Base-by-base conservation (phyloP, 352 stramenopile species). In the Phytophthora kernoviae region DNA sequence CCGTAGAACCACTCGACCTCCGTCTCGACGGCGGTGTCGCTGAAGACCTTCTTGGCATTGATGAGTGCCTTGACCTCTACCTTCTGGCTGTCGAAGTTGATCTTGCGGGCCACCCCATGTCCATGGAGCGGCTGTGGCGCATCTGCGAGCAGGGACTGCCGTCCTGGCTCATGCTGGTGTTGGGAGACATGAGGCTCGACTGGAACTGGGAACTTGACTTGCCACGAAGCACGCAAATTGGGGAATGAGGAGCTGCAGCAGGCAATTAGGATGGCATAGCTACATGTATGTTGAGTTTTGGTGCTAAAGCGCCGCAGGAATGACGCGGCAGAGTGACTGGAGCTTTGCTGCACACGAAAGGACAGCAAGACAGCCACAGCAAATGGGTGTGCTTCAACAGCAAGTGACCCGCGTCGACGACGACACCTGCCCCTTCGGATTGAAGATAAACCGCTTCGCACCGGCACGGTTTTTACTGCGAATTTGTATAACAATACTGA, bases 1-100 rank as follows among this genome's bases (percentile, higher is more conserved):
- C 83, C 83, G 60, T 91, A 94, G 62, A 94, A 94, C 77, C 78
- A 94, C 53, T 91, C 79, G 30, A 94, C 75, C 52, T 92, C 82
- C 20, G 73, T 79, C 20, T 68, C 73, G 34, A 94, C 73, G 22
- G 77, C 72, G 15, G 73, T 70, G 7, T 74, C 65, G 43, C 76
- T 87, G 62, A 93, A 91, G 26, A 91, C 57, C 4, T 80, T 73
- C 22, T 74, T 76, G 20, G 65, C 63, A 32, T 73, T 68, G 62
- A 88, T 73, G 18, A 90, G 64, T 44, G 73, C 40, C 53, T 73
- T 81, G 18, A 93, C 84, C 47, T 89, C 72, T 34, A 81, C 79
- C 80, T 89, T 93, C 61, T 87, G 78, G 45, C 57, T 57, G 40
- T 73, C 75, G 8, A 77, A 68, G 64, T 87, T 62, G 46, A 87